Evolutionary conservation across 1,284 basidiomycete species (phyloP).

Genomic region (Cutaneotrichosporon sp.): DNA sequence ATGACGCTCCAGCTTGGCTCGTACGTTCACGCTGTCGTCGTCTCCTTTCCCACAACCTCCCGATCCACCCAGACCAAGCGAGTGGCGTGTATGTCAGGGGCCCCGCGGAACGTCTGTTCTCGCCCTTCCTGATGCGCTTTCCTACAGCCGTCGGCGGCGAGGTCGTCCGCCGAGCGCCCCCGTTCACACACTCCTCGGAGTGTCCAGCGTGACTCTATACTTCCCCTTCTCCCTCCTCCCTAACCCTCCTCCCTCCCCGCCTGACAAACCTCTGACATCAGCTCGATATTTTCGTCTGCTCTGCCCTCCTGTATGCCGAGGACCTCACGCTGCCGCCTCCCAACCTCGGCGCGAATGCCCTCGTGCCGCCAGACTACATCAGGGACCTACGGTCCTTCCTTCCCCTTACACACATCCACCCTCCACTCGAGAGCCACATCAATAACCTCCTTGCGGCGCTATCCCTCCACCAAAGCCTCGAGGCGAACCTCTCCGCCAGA

Average conservation of each 20-base stretch:
- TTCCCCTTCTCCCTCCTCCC: no score
- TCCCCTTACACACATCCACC: constrained; percentile 44
- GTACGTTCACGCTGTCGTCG: constrained; percentile 24
- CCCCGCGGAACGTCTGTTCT: no score
- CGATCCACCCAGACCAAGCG: no score
- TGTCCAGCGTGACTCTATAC: no score
- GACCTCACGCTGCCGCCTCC: constrained; percentile 26
- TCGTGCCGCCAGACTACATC: constrained; percentile 36
- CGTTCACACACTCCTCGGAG: no score
- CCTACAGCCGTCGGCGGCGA: no score
- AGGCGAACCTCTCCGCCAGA: constrained; percentile 34
- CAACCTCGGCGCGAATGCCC: constrained; percentile 12
- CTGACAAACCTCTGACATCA: constrained; percentile 13
- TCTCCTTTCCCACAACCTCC: neutral
- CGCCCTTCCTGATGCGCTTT: no score
- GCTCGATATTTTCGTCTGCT: constrained; percentile 43
- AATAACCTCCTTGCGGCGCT: constrained; percentile 45
- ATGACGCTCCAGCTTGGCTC: constrained; percentile 32
- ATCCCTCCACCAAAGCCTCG: constrained; percentile 37
- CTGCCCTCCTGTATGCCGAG: constrained; percentile 11
- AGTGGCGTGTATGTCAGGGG: neutral
- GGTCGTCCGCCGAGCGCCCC: no score
- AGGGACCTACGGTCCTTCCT: constrained; percentile 33
- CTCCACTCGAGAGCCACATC: constrained; percentile 42
- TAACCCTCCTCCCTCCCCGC: no score